These are phyloP conservation scores for Trametopsis cervina DNA, from an alignment of 768 basidiomycete species.

Conservation along the genomic window DNA sequence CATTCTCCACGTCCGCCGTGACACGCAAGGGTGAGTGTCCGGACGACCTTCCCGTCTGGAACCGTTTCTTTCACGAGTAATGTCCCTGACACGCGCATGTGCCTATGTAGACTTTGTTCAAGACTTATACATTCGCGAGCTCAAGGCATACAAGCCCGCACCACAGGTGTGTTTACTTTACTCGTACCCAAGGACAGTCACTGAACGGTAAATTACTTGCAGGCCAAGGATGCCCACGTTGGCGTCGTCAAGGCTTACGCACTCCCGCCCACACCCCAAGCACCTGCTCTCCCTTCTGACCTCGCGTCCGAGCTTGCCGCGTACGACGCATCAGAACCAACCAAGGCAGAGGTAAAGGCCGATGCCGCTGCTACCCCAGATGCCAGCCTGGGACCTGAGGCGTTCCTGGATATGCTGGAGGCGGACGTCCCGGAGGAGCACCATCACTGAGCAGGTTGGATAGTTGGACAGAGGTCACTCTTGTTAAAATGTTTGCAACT, in stretches of 20 bases:
- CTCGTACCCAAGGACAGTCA: neutral
- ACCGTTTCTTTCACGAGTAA: neutral
- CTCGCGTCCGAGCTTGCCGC: slow-evolving; percentile 83
- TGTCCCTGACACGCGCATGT: slow-evolving; percentile 13
- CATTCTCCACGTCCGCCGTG: slow-evolving; percentile 54
- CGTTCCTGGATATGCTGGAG: slow-evolving; percentile 77
- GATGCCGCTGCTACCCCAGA: slow-evolving; percentile 28
- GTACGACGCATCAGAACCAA: slow-evolving; percentile 80
- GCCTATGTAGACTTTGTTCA: slow-evolving; percentile 95
- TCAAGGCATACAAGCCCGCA: slow-evolving; percentile 84
- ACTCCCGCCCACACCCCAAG: slow-evolving; percentile 64
- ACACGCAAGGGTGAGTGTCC: slow-evolving; percentile 56
- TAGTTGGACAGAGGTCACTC: neutral
- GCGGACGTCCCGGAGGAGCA: slow-evolving; percentile 63
- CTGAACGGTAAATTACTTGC: slow-evolving; percentile 6
- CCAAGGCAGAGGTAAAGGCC: slow-evolving; percentile 29
- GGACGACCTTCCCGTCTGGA: slow-evolving; percentile 9
- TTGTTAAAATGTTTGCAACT: neutral
- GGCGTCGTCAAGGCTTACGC: slow-evolving; percentile 80
- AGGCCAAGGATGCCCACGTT: slow-evolving; percentile 90
- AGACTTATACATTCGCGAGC: slow-evolving; percentile 85
- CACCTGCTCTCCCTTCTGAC: slow-evolving; percentile 72
- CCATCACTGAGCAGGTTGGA: slow-evolving; percentile 34
- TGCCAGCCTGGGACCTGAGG: slow-evolving; percentile 48
- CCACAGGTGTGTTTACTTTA: slow-evolving; percentile 46